Conservation (phyloP, 257 asterid species). For the Craterostigma plantagineum region DNA sequence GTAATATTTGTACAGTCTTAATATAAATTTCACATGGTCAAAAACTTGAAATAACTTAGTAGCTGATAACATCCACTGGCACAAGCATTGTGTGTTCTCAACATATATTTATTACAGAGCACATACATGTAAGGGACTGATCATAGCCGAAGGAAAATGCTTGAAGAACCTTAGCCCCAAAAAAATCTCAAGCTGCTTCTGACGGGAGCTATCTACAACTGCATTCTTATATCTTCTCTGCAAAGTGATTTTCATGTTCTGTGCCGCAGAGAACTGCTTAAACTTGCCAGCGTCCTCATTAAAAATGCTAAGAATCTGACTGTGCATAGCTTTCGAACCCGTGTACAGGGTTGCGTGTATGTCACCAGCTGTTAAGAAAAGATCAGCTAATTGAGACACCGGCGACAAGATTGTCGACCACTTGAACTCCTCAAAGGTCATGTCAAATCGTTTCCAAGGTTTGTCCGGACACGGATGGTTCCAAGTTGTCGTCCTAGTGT, state of each 20-base stretch:
- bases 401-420: constrained; percentile 89
- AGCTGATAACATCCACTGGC: constrained; percentile 5
- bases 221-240: constrained; percentile 97
- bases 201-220: constrained; percentile 93
- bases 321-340: constrained; percentile 99
- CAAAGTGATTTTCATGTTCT: constrained; percentile 84
- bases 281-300: constrained; percentile 87
- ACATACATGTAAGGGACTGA: constrained; percentile 68
- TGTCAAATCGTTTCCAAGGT: constrained; percentile 98
- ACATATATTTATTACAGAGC: constrained; percentile 10
- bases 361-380: constrained; percentile 84
- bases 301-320: constrained; percentile 97
- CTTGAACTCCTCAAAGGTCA: constrained; percentile 94
- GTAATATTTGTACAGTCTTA: too few species aligned
- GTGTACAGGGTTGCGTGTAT: constrained; percentile 89
- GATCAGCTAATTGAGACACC: constrained; percentile 71
- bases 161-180: constrained; percentile 85
- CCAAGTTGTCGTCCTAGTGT: constrained; percentile 96
- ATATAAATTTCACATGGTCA: too few species aligned
- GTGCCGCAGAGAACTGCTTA: constrained; percentile 97
- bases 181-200: constrained; percentile 87
- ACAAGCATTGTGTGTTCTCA: constrained; percentile 6
- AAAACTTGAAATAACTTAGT: too few species aligned
- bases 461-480: constrained; percentile 97
- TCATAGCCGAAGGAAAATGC: constrained; percentile 76